Evolutionary conservation across 352 stramenopile species (phyloP), one percentile per base, ranked within the genome.

Genomic region (Globisporangium radiosum): DNA sequence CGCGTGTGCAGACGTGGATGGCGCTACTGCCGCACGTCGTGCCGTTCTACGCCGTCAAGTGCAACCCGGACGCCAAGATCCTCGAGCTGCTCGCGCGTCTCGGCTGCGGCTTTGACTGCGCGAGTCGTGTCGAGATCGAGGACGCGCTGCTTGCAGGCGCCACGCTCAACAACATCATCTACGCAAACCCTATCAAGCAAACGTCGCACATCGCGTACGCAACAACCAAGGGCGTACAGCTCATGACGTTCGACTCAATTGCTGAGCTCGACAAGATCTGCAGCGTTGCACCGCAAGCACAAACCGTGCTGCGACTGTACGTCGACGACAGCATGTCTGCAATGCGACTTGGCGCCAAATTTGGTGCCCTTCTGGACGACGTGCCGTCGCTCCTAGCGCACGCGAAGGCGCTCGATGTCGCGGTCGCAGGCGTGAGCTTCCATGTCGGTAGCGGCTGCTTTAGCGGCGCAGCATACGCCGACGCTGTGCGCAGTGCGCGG

Each of bases 41-140:
- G 54, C 90, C 93, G 7, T 98, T 91, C 68, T 98, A 98, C 68
- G 95, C 95, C 44, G 90, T 98, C 68, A 98, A 98, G 72, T 98
- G 93, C 74, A 98, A 98, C 71, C 87, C 90, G 13, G 91, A 98
- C 66, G 49, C 71, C 40, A 60, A 76, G 17, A 76, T 96, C 48
- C 75, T 94, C 56, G 63, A 81, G 52, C 70, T 68, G 54, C 65
- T 93, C 17, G 68, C 80, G 53, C 65, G 78, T 62, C 72, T 90
- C 62, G 84, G 85, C 66, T 77, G 68, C 8, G 78, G 81, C 65
- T 98, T 98, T 69, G 95, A 98, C 75, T 98, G 93, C 69, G 95
- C 93, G 43, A 96, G 78, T 7, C 65, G 75, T 61, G 78, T 68
- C 38, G 95, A 98, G 64, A 97, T 98, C 63, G 56, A 82, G 54